phyloP scores from a whole-genome alignment of 805 yeast genomes.

The Saturnispora silvae region DNA sequence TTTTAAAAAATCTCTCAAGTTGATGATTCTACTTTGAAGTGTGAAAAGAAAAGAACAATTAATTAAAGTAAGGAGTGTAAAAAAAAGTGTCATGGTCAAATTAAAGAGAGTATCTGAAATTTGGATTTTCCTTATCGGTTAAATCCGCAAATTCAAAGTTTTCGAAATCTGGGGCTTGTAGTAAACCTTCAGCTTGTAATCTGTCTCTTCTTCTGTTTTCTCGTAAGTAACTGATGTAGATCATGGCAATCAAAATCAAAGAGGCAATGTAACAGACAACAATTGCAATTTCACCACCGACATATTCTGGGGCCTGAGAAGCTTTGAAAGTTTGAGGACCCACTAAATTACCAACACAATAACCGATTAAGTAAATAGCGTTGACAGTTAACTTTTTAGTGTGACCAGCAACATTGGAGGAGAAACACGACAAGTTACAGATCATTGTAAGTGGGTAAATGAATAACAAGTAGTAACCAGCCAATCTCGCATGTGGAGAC shows the following conservation, averaged over 20 bases:
- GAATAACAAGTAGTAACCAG: conserved; percentile 23
- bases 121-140: conserved; percentile 1
- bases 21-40: too few species aligned
- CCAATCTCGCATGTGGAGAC: conserved; percentile 14
- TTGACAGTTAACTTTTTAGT: neutral
- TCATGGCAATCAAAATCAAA: conserved; percentile 15
- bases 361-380: conserved; percentile 1
- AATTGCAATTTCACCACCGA: conserved; percentile 2
- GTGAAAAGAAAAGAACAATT: too few species aligned
- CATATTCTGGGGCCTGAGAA: conserved; percentile 1
- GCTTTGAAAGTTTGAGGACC: conserved; percentile 1
- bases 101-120: conserved; percentile 3
- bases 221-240: conserved; percentile 13
- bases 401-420: conserved; percentile 1
- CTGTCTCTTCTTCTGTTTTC: conserved; percentile 12
- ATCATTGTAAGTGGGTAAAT: conserved; percentile 20
- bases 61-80: too few species aligned
- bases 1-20: neutral
- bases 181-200: conserved; percentile 8
- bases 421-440: conserved; percentile 20
- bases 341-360: conserved; percentile 1
- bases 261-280: conserved; percentile 2
- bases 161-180: conserved; percentile 9
- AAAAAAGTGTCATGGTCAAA: too few species aligned
- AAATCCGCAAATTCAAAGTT: conserved; percentile 5